Evolutionary conservation across 805 yeast genomes (phyloP), one percentile per base, ranked within the genome.

Genomic region (Suhomyces canberraensis): DNA sequence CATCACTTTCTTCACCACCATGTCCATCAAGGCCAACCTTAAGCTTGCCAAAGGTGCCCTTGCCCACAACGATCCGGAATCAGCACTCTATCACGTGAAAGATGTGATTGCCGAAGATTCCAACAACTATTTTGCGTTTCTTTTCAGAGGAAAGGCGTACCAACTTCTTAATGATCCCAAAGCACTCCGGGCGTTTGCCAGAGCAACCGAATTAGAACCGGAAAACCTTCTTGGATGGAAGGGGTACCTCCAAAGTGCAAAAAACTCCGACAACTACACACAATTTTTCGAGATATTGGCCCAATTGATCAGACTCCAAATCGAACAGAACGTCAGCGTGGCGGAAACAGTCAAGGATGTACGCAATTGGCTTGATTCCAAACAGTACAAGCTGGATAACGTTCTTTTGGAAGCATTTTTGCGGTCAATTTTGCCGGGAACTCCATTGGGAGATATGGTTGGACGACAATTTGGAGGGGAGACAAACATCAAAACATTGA

Each of bases 141-240:
- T 85, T 3, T 79, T 89, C 48, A 62, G 75, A 33, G 96, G 93
- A 7, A 88, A 86, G 54, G 75, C 88, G 1, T 66, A 72, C 39
- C 79, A 78, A 40, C 54, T 73, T 7, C 47, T 71, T 36, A 58
- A 73, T 4, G 39, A 54, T 4, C 50, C 53, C 2, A 48, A 56
- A 3, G 81, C 86, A 0, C 44, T 60, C 9, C 45, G 44, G 17
- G 56, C 72, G 8, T 82, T 80, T 48, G 48, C 50, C 20, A 52
- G 49, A 15, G 89, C 89, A 0, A 71, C 77, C 3, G 48, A 54
- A 4, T 35, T 79, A 1, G 73, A 78, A 19, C 71, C 76, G 0
- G 64, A 65, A 2, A 76, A 81, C 34, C 45, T 78, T 1, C 56
- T 75, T 17, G 95, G 89, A 0, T 90, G 93, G 95, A 87, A 85